Percentiles rank a stretch among this genome's conserved stretches.
These are phyloP conservation scores for Hemisphaericaspora xylofermentans DNA, from an alignment of 1,139 yeast genomes.

Conservation along the genomic window DNA sequence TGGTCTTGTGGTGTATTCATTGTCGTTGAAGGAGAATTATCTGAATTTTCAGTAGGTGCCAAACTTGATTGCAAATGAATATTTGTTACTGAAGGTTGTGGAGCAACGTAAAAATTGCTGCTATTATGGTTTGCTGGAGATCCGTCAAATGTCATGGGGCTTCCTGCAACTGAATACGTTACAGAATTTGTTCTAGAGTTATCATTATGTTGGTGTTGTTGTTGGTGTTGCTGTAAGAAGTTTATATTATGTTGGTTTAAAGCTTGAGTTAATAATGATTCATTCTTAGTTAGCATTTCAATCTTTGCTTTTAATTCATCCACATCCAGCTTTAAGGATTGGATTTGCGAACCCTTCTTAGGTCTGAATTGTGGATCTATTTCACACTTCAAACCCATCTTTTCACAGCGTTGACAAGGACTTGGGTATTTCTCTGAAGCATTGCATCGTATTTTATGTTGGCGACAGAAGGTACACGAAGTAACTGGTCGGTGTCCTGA, in stretches of 20 bases:
- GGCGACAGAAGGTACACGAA: constrained; percentile 91
- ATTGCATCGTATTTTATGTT: constrained; percentile 90
- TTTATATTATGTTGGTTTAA: constrained; percentile 45
- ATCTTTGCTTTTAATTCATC: constrained; percentile 78
- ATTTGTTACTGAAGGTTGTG: constrained; percentile 6
- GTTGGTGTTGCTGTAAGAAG: constrained; percentile 17
- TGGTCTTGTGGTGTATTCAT: constrained; percentile 11
- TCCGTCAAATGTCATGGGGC: constrained; percentile 1
- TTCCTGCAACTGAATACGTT: not conserved
- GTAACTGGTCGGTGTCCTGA: constrained; percentile 79
- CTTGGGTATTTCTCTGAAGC: constrained; percentile 82
- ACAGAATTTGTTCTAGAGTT: not conserved
- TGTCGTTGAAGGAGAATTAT: constrained; percentile 24
- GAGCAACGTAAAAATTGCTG: constrained; percentile 1
- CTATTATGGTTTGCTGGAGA: too few species aligned
- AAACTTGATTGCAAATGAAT: constrained; percentile 7
- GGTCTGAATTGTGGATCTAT: constrained; percentile 92
- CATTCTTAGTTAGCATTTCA: constrained; percentile 71
- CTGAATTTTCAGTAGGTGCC: constrained; percentile 19
- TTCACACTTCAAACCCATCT: constrained; percentile 79
- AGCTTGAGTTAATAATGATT: constrained; percentile 63
- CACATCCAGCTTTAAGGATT: constrained; percentile 78
- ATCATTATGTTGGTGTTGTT: constrained; percentile 9
- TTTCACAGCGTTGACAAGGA: constrained; percentile 80
- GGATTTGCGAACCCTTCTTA: constrained; percentile 87